Evolutionary conservation across 768 basidiomycete genomes (phyloP).

Genomic region (Hydnomerulius pinastri): DNA sequence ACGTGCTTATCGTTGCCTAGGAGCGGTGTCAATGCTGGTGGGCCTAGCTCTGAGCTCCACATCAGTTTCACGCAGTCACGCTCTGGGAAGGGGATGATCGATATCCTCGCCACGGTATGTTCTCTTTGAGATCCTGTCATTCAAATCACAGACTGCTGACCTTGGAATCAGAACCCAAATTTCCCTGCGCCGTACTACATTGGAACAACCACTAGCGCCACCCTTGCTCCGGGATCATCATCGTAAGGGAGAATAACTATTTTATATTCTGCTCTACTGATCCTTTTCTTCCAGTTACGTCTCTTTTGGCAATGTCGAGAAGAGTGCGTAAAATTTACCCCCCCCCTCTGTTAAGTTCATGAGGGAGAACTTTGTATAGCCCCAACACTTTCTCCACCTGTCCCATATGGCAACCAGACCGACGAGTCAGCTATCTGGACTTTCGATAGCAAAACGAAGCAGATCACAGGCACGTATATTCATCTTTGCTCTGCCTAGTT

Average conservation of each 20-base stretch:
- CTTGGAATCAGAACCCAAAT: slow-evolving; percentile 35
- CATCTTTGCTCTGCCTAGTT: neutral
- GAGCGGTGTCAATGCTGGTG: slow-evolving; percentile 37
- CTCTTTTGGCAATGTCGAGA: slow-evolving; percentile 37
- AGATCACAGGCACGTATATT: slow-evolving; percentile 40
- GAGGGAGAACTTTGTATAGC: slow-evolving; percentile 30
- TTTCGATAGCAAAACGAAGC: slow-evolving; percentile 36
- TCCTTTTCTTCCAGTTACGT: slow-evolving; percentile 29
- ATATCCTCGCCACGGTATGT: slow-evolving; percentile 41
- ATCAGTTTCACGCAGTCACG: slow-evolving; percentile 33
- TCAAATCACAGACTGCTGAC: neutral
- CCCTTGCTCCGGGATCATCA: slow-evolving; percentile 11
- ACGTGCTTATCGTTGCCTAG: slow-evolving; percentile 22
- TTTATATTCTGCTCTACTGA: neutral
- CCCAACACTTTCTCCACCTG: slow-evolving; percentile 33
- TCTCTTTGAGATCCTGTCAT: neutral
- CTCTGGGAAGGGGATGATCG: slow-evolving; percentile 27
- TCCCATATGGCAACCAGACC: slow-evolving; percentile 14
- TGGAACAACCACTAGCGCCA: slow-evolving; percentile 32
- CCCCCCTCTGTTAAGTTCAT: neutral
- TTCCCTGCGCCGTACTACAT: slow-evolving; percentile 42
- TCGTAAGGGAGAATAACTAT: slow-evolving; percentile 6
- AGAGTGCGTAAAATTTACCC: slow-evolving; percentile 39
- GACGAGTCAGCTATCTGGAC: slow-evolving; percentile 53
- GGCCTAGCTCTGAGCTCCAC: slow-evolving; percentile 32